A percentile compares a stretch with the other conserved stretches of the same genome.
phyloP scores from a whole-genome alignment of 768 basidiomycete species.

The Pisolithus tinctorius region DNA sequence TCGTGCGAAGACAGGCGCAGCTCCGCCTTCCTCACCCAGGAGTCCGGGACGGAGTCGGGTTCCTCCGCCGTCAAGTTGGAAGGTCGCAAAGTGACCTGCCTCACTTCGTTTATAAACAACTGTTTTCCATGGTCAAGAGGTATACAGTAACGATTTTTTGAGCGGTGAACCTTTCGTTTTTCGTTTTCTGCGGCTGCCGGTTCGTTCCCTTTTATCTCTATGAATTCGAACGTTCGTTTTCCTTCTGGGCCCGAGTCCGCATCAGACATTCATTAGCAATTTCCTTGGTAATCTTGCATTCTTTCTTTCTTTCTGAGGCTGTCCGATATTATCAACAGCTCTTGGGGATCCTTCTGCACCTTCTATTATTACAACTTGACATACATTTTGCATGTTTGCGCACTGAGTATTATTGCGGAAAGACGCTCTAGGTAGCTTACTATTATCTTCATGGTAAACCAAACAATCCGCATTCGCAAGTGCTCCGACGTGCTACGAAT shows the following conservation, averaged over 20 bases:
- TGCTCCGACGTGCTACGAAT: too few species aligned
- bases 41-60: slow-evolving; percentile 23
- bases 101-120: background rate
- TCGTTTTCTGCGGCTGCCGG: background rate
- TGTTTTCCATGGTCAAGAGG: background rate
- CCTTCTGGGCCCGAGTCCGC: background rate
- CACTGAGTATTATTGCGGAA: too few species aligned
- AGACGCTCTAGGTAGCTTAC: too few species aligned
- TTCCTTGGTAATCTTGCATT: background rate
- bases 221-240: background rate
- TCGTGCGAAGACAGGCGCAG: slow-evolving; percentile 28
- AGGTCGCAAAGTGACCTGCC: slow-evolving; percentile 19
- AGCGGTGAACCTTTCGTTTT: too few species aligned
- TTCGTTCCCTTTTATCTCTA: background rate
- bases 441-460: too few species aligned
- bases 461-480: too few species aligned
- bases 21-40: slow-evolving; percentile 12
- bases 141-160: too few species aligned
- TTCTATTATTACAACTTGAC: too few species aligned
- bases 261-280: background rate
- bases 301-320: background rate
- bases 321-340: background rate
- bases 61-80: slow-evolving; percentile 64
- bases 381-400: too few species aligned
- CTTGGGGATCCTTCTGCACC: background rate